Evolutionary conservation across 441 rosid species (phyloP).

Genomic region (Eugenia klotzschiana): DNA sequence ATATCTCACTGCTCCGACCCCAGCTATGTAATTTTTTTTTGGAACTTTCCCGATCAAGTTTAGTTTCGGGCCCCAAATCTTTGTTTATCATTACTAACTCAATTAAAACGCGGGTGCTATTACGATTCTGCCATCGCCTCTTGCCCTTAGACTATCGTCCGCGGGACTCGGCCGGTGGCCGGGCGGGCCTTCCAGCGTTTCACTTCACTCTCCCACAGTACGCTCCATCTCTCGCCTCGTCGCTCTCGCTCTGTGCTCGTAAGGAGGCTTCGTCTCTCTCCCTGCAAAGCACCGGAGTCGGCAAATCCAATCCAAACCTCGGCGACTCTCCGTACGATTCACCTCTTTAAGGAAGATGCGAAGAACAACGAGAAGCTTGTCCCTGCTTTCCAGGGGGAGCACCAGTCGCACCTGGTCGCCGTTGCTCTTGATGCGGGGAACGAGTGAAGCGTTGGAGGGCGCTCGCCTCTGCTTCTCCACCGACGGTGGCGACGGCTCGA

Average conservation of each 20-base stretch:
- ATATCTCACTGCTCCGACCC: too few species aligned
- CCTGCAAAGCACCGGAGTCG: not conserved
- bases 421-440: not conserved
- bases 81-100: not conserved
- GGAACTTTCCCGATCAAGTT: not conserved
- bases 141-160: not conserved
- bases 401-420: not conserved
- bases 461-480: slow-evolving; percentile 23
- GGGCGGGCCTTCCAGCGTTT: not conserved
- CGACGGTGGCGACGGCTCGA: slow-evolving; percentile 35
- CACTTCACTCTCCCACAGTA: too few species aligned
- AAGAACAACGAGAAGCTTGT: not conserved
- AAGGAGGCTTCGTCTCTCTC: not conserved
- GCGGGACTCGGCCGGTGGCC: not conserved
- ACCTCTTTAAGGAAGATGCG: not conserved
- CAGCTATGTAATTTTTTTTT: not conserved
- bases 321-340: not conserved
- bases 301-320: not conserved
- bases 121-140: not conserved
- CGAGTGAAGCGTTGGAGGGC: not conserved
- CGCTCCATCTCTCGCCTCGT: not conserved
- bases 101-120: not conserved
- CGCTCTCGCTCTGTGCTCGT: not conserved
- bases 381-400: not conserved
- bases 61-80: not conserved